These are phyloP conservation scores for Ophiorrhiza pumila DNA, from an alignment of 257 asterid species.

Conservation along the genomic window DNA sequence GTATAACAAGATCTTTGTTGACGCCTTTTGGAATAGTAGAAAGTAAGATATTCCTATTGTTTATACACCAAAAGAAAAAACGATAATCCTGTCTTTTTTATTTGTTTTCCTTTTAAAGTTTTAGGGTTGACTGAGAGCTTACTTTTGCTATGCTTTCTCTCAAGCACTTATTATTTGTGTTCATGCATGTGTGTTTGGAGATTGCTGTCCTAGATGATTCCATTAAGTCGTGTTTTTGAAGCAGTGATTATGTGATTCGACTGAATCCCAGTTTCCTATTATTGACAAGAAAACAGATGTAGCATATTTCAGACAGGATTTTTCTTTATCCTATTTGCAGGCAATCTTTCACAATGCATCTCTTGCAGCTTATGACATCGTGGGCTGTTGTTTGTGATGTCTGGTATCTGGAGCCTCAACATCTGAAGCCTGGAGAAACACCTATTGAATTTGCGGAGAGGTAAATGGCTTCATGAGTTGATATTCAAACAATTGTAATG, in stretches of 20 bases:
- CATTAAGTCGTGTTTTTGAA: neutral
- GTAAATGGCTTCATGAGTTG: constrained; percentile 27
- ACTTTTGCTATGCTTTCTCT: constrained; percentile 3
- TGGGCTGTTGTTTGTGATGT: constrained; percentile 99
- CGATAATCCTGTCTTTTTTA: neutral
- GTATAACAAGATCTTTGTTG: constrained; percentile 95
- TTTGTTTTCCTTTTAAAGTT: neutral
- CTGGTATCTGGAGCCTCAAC: constrained; percentile 98
- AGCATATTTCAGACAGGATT: neutral
- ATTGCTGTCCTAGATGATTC: neutral
- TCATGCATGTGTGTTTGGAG: neutral
- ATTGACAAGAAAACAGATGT: neutral
- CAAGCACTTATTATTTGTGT: neutral
- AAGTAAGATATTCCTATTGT: constrained; percentile 42
- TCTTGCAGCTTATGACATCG: constrained; percentile 98
- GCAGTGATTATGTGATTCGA: neutral
- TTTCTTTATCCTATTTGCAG: constrained; percentile 38
- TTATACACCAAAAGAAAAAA: too few relatives aligned
- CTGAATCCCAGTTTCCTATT: neutral
- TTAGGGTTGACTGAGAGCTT: neutral
- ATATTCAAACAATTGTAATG: neutral
- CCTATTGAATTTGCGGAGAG: constrained; percentile 98
- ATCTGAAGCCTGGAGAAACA: constrained; percentile 79
- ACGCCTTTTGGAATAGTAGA: constrained; percentile 97
- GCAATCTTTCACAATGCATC: constrained; percentile 88